These are phyloP conservation scores for Coemansia guatemalensis DNA, from an alignment of 192 early-diverging fungal species.

Conservation along the genomic window DNA sequence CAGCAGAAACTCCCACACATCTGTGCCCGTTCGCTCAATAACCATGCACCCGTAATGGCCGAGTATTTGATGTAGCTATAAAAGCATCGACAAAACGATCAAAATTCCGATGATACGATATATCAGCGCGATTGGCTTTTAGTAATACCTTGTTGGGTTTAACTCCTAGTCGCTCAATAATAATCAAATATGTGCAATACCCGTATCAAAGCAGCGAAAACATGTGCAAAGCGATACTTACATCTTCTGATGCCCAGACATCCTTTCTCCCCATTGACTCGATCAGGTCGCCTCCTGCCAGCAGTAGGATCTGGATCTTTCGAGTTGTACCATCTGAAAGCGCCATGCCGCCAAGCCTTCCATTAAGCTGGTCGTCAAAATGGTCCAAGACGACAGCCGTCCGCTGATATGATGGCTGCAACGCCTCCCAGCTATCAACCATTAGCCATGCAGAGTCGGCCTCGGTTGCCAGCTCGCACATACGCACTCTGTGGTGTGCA, in stretches of 20 bases:
- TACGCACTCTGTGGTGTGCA: conserved; percentile 83
- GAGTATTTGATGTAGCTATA: conserved; percentile 80
- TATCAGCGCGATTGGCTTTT: not conserved
- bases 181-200: not conserved
- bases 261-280: conserved; percentile 90
- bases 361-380: conserved; percentile 89
- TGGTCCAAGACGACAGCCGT: conserved; percentile 94
- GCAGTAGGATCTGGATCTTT: conserved; percentile 81
- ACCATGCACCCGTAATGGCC: conserved; percentile 92
- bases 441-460: conserved; percentile 89
- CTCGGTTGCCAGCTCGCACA: conserved; percentile 88
- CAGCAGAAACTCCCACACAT: conserved; percentile 91
- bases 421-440: conserved; percentile 94
- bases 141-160: not conserved
- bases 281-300: conserved; percentile 97
- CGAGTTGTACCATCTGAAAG: conserved; percentile 52
- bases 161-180: not conserved
- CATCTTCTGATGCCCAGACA: conserved; percentile 84
- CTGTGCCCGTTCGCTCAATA: conserved; percentile 91
- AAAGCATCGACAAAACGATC: not conserved
- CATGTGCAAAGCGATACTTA: conserved; percentile 17
- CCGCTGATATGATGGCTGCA: conserved; percentile 74
- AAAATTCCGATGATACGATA: not conserved
- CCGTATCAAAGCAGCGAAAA: not conserved
- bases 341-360: conserved; percentile 61